A percentile compares a stretch with the other conserved stretches of the same genome.
phyloP scores from a whole-genome alignment of 495 filamentous ascomycete genomes.

The Bathelium albidoporum region DNA sequence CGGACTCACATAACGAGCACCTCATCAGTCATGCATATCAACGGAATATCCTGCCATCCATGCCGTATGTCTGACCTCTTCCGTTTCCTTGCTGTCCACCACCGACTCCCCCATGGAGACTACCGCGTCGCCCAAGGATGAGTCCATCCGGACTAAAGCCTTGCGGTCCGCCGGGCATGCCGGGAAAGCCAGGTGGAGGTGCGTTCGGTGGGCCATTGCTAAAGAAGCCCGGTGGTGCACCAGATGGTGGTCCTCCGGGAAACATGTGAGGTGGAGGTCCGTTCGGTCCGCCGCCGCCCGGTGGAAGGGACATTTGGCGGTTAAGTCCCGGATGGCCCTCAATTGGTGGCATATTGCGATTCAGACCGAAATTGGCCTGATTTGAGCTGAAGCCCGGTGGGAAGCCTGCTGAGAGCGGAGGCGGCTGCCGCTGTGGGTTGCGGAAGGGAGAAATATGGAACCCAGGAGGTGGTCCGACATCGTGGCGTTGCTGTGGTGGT shows the following conservation, averaged over 20 bases:
- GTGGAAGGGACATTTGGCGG: background rate
- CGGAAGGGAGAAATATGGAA: background rate
- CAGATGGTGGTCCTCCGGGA: background rate
- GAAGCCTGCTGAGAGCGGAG: constrained; percentile 1
- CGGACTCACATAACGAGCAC: background rate
- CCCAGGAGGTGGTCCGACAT: background rate
- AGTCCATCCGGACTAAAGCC: background rate
- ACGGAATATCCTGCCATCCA: constrained; percentile 1
- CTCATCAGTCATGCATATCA: background rate
- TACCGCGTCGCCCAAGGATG: background rate
- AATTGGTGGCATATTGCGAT: background rate
- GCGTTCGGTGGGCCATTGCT: background rate
- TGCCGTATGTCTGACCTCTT: background rate
- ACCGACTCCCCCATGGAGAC: background rate
- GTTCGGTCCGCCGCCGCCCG: background rate
- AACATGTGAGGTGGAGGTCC: constrained; percentile 1
- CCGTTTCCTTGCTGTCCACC: background rate
- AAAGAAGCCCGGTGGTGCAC: constrained; percentile 1
- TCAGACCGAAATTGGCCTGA: background rate
- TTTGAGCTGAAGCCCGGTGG: background rate
- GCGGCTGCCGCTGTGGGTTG: background rate
- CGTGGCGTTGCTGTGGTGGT: background rate
- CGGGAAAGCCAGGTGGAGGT: background rate
- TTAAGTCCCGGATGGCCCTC: background rate
- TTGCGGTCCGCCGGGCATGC: background rate